Evolutionary conservation across 2,329 filamentous ascomycete genomes (phyloP), one percentile per base, ranked within the genome.

Genomic region (Emergomyces africanus): DNA sequence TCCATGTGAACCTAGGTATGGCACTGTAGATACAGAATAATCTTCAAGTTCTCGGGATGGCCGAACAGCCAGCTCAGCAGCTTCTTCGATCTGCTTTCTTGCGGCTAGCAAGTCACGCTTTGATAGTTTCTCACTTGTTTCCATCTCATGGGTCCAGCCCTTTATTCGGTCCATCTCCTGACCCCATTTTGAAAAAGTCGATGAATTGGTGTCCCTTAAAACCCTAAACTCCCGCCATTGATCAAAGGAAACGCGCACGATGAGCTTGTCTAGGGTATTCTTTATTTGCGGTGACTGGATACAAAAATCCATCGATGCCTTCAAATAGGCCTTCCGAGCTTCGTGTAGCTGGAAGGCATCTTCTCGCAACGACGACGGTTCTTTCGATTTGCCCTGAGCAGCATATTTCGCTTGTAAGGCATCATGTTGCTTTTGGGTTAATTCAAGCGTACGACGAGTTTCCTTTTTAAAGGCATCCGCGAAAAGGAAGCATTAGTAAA

Each of bases 311-410:
- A 99, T 85, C 15, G 89, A 91, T 1, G 91, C 88, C 70, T 90
- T 92, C 49, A 97, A 79, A 71, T 99, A 99, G 37, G 85, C 83
- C 69, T 94, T 95, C 60, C 92, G 84, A 28, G 89, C 88, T 77
- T 97, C 94, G 70, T 96, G 94, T 42, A 97, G 83, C 70, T 94
- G 86, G 68, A 99, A 99, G 0, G 94, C 94, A 73, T 99, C 94
- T 72, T 99, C 94, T 61, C 94, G 83, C 59, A 99, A 78, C 0
- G 90, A 83, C 0, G 90, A 96, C 0, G 92, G 83, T 72, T 99
- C 94, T 74, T 97, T 99, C 5, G 89, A 86, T 77, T 96, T 97
- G 64, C 86, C 88, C 73, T 96, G 90, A 2, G 82, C 79, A 5
- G 90, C 82, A 69, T 95, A 97, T 60, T 91, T 84, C 25, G 88